Evolutionary conservation across 1,284 basidiomycete genomes (phyloP), one percentile per base, ranked within the genome.

Genomic region (Peniophora sp.): DNA sequence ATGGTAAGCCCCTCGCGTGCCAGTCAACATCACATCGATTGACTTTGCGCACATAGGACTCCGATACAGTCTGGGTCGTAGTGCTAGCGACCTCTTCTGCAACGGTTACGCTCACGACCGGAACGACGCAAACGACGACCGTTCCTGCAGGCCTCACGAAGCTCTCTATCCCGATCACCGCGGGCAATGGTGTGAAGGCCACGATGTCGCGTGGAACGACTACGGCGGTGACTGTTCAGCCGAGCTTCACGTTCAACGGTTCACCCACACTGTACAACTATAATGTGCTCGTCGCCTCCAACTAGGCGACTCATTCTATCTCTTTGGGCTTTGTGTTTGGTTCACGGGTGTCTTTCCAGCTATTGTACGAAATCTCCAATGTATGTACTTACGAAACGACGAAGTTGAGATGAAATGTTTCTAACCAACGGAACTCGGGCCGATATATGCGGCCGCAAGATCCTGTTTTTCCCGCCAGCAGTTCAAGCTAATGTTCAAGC

Each of bases 61-160:
- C 39, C 16, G 73, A 74, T 56, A 67, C 61, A 2, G 63, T 73
- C 45, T 76, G 77, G 72, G 80, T 72, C 0, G 72, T 74, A 17
- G 77, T 79, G 0, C 74, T 82, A 56, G 65, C 78, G 41, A 75
- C 73, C 1, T 63, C 65, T 0, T 56, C 70, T 5, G 73, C 71
- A 39, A 70, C 64, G 17, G 75, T 82, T 39, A 73, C 67, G 2
- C 65, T 83, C 49, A 63, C 57, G n/a, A 41, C 39, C n/a, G 20
- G n/a, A 8, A 41, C 61, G 45, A 58, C 63, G 32, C 59, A 65
- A 53, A 68, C 67, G 1, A 69, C 70, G 54, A 43, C 55, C 17
- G 69, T 76, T 27, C 59, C 60, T 2, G 68, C 69, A 0, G 81
- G 81, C 47, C 62, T 79, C 34, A 67, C 69, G 50, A 77, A 78